Conservation (phyloP, 116 monocot species). For the Dioscorea cayenensis region DNA sequence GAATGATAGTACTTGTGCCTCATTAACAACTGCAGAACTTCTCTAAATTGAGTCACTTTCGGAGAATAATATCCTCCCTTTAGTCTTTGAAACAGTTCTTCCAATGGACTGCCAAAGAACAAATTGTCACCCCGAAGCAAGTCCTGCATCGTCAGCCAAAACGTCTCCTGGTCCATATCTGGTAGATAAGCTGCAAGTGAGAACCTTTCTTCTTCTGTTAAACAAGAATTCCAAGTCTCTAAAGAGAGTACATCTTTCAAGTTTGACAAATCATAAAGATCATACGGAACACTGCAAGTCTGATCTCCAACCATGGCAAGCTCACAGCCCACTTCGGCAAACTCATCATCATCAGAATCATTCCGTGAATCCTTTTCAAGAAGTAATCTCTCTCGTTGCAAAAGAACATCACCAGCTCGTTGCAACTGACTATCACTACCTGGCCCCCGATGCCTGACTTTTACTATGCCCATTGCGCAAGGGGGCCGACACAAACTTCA, state of each 20-base stretch:
- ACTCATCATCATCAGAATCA: conserved; percentile 43
- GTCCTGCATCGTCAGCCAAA: conserved; percentile 59
- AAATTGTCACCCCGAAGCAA: conserved; percentile 54
- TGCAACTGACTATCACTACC: conserved; percentile 8
- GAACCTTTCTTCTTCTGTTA: conserved; percentile 86
- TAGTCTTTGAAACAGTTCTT: conserved; percentile 44
- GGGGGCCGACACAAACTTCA: no score
- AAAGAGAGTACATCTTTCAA: conserved; percentile 70
- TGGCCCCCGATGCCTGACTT: conserved; percentile 35
- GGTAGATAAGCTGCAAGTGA: conserved; percentile 71
- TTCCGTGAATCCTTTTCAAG: conserved; percentile 11
- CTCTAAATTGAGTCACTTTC: conserved; percentile 40
- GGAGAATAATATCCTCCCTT: conserved; percentile 71
- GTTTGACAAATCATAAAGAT: conserved; percentile 59
- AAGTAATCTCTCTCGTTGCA: conserved; percentile 14
- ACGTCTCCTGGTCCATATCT: conserved; percentile 69
- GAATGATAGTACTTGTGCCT: conserved; percentile 46
- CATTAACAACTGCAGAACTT: conserved; percentile 45
- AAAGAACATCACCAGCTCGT: conserved; percentile 11
- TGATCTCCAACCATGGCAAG: conserved; percentile 43
- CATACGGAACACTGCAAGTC: conserved; percentile 64
- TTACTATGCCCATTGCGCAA: conserved; percentile 57
- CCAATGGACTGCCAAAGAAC: conserved; percentile 81
- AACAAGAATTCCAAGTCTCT: conserved; percentile 78
- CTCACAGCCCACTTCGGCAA: conserved; percentile 56